Conservation (phyloP, 2,329 filamentous ascomycete genomes). For the Trichoderma sp. region DNA sequence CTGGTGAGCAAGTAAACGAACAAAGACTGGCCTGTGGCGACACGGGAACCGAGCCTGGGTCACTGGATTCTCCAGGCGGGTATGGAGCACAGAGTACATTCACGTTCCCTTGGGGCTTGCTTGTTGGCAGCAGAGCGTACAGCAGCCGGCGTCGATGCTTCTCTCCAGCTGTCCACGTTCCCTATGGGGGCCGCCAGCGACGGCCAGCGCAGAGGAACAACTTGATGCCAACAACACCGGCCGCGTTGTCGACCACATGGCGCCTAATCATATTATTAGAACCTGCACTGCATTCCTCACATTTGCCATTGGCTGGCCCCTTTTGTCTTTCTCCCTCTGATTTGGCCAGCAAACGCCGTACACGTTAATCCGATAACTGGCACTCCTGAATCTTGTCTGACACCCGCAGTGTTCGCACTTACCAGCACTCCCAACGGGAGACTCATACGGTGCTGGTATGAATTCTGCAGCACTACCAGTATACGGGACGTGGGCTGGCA, state of each 20-base stretch:
- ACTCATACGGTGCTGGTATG: conserved; percentile 23
- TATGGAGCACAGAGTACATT: background rate
- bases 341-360: conserved; percentile 10
- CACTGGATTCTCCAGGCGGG: background rate
- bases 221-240: conserved; percentile 22
- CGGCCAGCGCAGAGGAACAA: conserved; percentile 23
- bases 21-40: background rate
- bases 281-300: conserved; percentile 23
- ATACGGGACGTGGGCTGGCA: conserved; percentile 27
- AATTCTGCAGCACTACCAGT: conserved; percentile 19
- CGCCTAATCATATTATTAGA: conserved; percentile 30
- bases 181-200: background rate
- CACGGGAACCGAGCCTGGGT: background rate
- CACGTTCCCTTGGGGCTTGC: background rate
- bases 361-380: conserved; percentile 15
- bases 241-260: conserved; percentile 27
- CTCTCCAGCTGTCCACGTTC: conserved; percentile 9
- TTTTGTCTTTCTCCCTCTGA: conserved; percentile 6
- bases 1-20: conserved; percentile 1
- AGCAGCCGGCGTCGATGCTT: background rate
- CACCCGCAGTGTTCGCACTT: conserved; percentile 8
- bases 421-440: background rate
- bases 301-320: conserved; percentile 9
- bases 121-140: conserved; percentile 10
- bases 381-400: conserved; percentile 28